Percentiles rank a stretch among this genome's conserved stretches.
These are phyloP conservation scores for Pseudevernia furfuracea DNA, from an alignment of 495 filamentous ascomycete genomes.

Conservation along the genomic window DNA sequence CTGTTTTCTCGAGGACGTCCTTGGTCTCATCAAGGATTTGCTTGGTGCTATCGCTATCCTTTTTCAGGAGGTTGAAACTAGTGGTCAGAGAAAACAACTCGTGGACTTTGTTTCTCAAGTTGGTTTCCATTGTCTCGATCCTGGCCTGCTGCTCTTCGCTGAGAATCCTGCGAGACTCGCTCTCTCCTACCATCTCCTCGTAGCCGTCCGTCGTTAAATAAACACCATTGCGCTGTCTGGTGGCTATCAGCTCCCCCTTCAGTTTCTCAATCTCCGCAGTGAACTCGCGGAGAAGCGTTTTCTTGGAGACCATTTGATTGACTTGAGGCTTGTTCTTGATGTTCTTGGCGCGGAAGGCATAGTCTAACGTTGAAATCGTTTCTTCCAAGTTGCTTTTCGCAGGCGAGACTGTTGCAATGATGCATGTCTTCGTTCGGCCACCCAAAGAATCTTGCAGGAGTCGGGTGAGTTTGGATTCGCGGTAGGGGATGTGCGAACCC, in stretches of 20 bases:
- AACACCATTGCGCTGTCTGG: constrained; percentile 87
- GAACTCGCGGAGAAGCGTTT: constrained; percentile 81
- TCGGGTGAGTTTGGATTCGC: constrained; percentile 93
- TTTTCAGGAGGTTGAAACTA: constrained; percentile 76
- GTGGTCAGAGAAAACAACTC: constrained; percentile 79
- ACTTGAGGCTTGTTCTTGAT: constrained; percentile 96
- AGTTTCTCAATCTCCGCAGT: constrained; percentile 90
- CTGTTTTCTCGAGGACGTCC: constrained; percentile 75
- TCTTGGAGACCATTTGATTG: constrained; percentile 85
- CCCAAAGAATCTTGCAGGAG: constrained; percentile 94
- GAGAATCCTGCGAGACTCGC: constrained; percentile 84
- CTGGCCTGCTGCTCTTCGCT: constrained; percentile 86
- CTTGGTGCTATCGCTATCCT: constrained; percentile 72
- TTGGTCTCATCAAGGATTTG: constrained; percentile 67
- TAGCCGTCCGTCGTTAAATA: constrained; percentile 79
- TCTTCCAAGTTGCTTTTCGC: constrained; percentile 93
- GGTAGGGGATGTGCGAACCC: constrained; percentile 84
- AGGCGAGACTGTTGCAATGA: constrained; percentile 93
- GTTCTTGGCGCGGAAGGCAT: constrained; percentile 95
- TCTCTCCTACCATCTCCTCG: constrained; percentile 80
- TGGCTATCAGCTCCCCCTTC: constrained; percentile 87
- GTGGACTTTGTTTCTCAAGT: constrained; percentile 81
- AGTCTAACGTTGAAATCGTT: constrained; percentile 94
- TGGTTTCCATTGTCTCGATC: constrained; percentile 86
- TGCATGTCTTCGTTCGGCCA: constrained; percentile 93